phyloP scores from a whole-genome alignment of 306 rosid genomes.

The Cicer chorassanicum region DNA sequence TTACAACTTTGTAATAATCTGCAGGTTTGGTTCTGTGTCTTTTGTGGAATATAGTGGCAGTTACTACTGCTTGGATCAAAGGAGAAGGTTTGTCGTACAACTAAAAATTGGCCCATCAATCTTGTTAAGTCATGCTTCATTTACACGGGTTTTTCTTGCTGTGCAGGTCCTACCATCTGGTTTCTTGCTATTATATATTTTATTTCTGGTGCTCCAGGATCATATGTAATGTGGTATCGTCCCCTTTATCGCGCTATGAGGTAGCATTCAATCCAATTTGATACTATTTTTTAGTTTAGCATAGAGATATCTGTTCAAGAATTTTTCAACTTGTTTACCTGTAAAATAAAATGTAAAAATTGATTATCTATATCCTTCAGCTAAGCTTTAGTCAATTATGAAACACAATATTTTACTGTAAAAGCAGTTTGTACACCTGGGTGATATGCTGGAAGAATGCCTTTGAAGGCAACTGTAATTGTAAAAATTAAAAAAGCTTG shows the following conservation, averaged over 20 bases:
- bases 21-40: conserved; percentile 80
- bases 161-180: conserved; percentile 80
- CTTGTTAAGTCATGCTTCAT: conserved; percentile 38
- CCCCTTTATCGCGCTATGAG: conserved; percentile 97
- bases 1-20: conserved; percentile 43
- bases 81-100: conserved; percentile 74
- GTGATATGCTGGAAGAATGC: conserved; percentile 33
- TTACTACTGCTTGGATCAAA: conserved; percentile 76
- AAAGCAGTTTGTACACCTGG: conserved; percentile 29
- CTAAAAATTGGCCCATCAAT: conserved; percentile 22
- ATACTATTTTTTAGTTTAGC: conserved; percentile 32
- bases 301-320: conserved; percentile 39
- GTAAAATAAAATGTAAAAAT: not conserved
- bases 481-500: conserved; percentile 21
- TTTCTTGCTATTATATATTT: conserved; percentile 82
- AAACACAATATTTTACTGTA: conserved; percentile 29
- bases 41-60: conserved; percentile 82
- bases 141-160: conserved; percentile 42
- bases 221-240: conserved; percentile 90
- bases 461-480: conserved; percentile 19
- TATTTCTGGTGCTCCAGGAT: conserved; percentile 76
- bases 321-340: conserved; percentile 36
- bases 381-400: conserved; percentile 34
- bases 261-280: conserved; percentile 52
- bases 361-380: conserved; percentile 2